These are phyloP conservation scores for Flaveria robusta DNA, from an alignment of 129 eudicot genomes.

Conservation along the genomic window DNA sequence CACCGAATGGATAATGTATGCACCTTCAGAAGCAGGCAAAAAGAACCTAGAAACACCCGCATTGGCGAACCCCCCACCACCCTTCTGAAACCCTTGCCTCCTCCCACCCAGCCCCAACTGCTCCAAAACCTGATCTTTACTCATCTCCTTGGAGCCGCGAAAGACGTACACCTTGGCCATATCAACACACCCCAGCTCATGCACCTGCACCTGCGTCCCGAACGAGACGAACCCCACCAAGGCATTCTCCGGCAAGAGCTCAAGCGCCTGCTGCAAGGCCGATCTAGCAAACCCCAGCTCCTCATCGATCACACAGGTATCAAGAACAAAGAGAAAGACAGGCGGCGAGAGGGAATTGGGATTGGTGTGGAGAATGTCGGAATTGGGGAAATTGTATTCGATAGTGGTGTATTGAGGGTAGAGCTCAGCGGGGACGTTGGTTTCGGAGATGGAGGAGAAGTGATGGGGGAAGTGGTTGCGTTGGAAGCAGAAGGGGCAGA, in stretches of 20 bases:
- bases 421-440: conserved; percentile 82
- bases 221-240: conserved; percentile 84
- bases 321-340: conserved; percentile 72
- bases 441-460: conserved; percentile 65
- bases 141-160: conserved; percentile 74
- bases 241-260: conserved; percentile 77
- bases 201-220: conserved; percentile 97
- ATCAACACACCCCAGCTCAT: conserved; percentile 84
- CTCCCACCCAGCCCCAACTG: conserved; percentile 72
- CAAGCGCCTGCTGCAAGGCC: conserved; percentile 74
- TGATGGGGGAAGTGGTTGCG: conserved; percentile 88
- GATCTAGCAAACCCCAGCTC: conserved; percentile 72
- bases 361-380: conserved; percentile 10
- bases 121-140: conserved; percentile 91
- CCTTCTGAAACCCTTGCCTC: conserved; percentile 58
- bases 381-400: conserved; percentile 38
- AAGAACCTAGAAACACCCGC: conserved; percentile 68
- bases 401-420: conserved; percentile 77
- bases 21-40: conserved; percentile 94
- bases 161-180: conserved; percentile 85
- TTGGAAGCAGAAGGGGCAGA: conserved; percentile 90
- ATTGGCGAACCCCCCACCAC: conserved; percentile 41
- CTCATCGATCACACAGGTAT: conserved; percentile 89
- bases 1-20: conserved; percentile 71
- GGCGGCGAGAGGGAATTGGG: conserved; percentile 28